These are phyloP conservation scores for Sporisorium exsertum DNA, from an alignment of 1,284 basidiomycete genomes.

Conservation along the genomic window DNA sequence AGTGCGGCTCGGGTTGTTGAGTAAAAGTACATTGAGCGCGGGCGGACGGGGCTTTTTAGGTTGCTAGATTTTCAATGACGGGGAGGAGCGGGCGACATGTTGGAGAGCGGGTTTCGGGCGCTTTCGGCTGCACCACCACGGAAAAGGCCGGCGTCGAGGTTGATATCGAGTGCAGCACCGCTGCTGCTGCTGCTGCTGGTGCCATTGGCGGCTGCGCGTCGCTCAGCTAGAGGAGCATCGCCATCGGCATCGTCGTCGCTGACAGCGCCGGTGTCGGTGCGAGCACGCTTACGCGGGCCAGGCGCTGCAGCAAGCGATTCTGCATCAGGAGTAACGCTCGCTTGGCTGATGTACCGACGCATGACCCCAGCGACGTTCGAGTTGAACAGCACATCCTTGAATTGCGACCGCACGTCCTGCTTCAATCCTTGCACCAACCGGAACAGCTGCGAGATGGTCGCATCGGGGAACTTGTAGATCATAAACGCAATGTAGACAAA, in stretches of 20 bases:
- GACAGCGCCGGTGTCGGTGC: constrained; percentile 8
- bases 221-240: constrained; percentile 16
- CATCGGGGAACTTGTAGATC: constrained; percentile 42
- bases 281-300: constrained; percentile 3
- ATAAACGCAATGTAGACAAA: constrained; percentile 48
- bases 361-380: constrained; percentile 22
- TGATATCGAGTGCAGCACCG: constrained; percentile 14
- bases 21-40: constrained; percentile 13
- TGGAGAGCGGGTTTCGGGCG: constrained; percentile 28
- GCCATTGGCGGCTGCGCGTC: constrained; percentile 10
- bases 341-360: constrained; percentile 35
- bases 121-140: background rate
- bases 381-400: constrained; percentile 52
- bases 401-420: constrained; percentile 41
- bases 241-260: constrained; percentile 10
- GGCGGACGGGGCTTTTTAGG: background rate
- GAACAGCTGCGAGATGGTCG: constrained; percentile 30
- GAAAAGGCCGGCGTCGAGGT: constrained; percentile 36
- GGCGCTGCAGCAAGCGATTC: background rate
- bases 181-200: background rate
- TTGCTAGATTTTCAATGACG: constrained; percentile 1
- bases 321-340: constrained; percentile 5
- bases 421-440: constrained; percentile 41
- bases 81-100: constrained; percentile 15
- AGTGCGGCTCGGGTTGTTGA: background rate